Evolutionary conservation across 2,329 filamentous ascomycete species (phyloP).

Genomic region (Alternaria longipes): DNA sequence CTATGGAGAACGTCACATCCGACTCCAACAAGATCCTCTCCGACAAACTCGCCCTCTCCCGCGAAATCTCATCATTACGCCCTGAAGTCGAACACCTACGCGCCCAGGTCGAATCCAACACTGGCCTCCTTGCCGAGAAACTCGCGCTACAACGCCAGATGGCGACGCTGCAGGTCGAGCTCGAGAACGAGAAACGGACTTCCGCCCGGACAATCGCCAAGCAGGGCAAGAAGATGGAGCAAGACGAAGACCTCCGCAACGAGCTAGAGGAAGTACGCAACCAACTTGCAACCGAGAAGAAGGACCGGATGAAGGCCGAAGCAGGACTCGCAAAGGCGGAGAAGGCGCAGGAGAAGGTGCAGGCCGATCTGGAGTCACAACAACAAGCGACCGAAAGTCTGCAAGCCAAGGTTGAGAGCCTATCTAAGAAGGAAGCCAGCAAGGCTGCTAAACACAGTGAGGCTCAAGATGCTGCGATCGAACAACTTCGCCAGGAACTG

Average conservation of each 20-base stretch:
- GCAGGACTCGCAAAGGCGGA: slow-evolving; percentile 51
- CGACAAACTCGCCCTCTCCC: slow-evolving; percentile 69
- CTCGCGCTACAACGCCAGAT: slow-evolving; percentile 80
- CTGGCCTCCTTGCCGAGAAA: slow-evolving; percentile 79
- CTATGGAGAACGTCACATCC: slow-evolving; percentile 71
- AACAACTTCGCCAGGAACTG: slow-evolving; percentile 49
- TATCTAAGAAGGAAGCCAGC: slow-evolving; percentile 41
- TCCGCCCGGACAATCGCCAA: slow-evolving; percentile 66
- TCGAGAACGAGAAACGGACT: slow-evolving; percentile 82
- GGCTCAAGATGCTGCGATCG: slow-evolving; percentile 41
- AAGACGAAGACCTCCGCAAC: slow-evolving; percentile 58
- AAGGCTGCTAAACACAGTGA: slow-evolving; percentile 51
- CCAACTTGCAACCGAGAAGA: slow-evolving; percentile 57
- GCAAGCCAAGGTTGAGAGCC: slow-evolving; percentile 47
- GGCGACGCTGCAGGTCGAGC: slow-evolving; percentile 77
- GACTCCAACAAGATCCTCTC: slow-evolving; percentile 75
- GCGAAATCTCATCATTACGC: slow-evolving; percentile 67
- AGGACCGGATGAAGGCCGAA: slow-evolving; percentile 55
- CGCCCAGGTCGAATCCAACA: slow-evolving; percentile 67
- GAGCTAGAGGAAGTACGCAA: slow-evolving; percentile 57
- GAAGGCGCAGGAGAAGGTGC: slow-evolving; percentile 42
- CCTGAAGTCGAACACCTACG: slow-evolving; percentile 70
- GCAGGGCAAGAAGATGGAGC: slow-evolving; percentile 59
- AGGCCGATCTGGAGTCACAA: slow-evolving; percentile 44
- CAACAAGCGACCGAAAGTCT: slow-evolving; percentile 41